These are phyloP conservation scores for Quercus tomentella DNA, from an alignment of 331 rosid species.

Conservation along the genomic window DNA sequence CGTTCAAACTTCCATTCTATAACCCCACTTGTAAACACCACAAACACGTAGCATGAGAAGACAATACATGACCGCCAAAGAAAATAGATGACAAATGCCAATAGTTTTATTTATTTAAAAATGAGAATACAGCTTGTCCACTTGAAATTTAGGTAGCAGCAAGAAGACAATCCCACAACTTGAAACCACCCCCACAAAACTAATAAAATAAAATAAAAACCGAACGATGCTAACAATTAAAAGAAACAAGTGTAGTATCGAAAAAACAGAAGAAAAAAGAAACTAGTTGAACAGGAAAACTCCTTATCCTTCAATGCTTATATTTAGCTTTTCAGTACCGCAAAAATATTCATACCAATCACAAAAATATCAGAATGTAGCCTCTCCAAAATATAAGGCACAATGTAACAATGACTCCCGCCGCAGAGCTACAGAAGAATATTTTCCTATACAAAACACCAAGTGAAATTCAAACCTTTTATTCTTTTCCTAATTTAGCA, in stretches of 20 bases:
- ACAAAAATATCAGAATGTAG: constrained; percentile 16
- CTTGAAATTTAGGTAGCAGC: background rate
- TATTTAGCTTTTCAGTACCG: constrained; percentile 9
- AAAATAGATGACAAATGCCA: background rate
- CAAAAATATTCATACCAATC: constrained; percentile 6
- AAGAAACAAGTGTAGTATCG: background rate
- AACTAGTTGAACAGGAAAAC: constrained; percentile 6
- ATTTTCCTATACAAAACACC: constrained; percentile 34
- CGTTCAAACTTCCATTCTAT: background rate
- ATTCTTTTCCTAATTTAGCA: constrained; percentile 26
- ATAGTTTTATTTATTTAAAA: background rate
- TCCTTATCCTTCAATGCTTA: constrained; percentile 20
- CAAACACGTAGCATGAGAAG: background rate
- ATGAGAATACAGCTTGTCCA: constrained; percentile 1
- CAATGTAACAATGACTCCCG: constrained; percentile 17
- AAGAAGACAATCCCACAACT: background rate
- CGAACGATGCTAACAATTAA: constrained; percentile 3
- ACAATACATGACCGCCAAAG: background rate
- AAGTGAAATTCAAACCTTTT: constrained; percentile 25
- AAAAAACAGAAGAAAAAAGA: no score
- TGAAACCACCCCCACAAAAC: background rate
- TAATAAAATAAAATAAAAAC: constrained; percentile 7
- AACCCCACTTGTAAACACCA: background rate
- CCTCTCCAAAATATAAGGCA: constrained; percentile 32
- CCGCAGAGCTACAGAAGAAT: constrained; percentile 34